phyloP scores from a whole-genome alignment of 768 basidiomycete species.

The Phlebiopsis gigantea region DNA sequence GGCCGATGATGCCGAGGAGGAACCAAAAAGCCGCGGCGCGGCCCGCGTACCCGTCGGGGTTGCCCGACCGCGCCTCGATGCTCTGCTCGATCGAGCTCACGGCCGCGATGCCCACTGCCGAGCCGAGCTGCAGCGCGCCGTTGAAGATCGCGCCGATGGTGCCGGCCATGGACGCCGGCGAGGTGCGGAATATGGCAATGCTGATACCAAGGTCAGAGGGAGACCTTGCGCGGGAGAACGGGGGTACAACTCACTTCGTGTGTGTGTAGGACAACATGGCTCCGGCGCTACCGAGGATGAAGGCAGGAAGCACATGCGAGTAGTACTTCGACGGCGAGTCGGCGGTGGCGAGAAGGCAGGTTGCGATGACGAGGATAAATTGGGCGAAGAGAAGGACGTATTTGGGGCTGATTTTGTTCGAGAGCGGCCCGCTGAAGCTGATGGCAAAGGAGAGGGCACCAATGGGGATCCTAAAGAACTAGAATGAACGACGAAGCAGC shows the following conservation, averaged over 20 bases:
- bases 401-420: constrained; percentile 33
- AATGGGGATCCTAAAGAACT: constrained; percentile 31
- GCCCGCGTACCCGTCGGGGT: constrained; percentile 30
- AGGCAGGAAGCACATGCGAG: constrained; percentile 43
- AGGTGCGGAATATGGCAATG: constrained; percentile 45
- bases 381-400: constrained; percentile 42
- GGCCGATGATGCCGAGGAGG: constrained; percentile 25
- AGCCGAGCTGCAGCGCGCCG: constrained; percentile 46
- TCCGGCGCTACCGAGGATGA: constrained; percentile 42
- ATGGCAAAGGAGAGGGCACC: constrained; percentile 33
- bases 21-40: constrained; percentile 37
- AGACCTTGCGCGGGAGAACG: background rate
- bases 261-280: constrained; percentile 40
- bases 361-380: constrained; percentile 31
- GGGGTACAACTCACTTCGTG: constrained; percentile 35
- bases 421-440: constrained; percentile 34
- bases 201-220: constrained; percentile 20
- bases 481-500: constrained; percentile 27
- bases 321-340: constrained; percentile 40
- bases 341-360: constrained; percentile 36
- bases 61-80: constrained; percentile 31
- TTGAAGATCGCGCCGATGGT: constrained; percentile 54
- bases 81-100: constrained; percentile 44
- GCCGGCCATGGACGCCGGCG: constrained; percentile 44
- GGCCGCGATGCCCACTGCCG: constrained; percentile 44